Base-by-base conservation (phyloP, 768 basidiomycete species). In the Chalciporus chontae region DNA sequence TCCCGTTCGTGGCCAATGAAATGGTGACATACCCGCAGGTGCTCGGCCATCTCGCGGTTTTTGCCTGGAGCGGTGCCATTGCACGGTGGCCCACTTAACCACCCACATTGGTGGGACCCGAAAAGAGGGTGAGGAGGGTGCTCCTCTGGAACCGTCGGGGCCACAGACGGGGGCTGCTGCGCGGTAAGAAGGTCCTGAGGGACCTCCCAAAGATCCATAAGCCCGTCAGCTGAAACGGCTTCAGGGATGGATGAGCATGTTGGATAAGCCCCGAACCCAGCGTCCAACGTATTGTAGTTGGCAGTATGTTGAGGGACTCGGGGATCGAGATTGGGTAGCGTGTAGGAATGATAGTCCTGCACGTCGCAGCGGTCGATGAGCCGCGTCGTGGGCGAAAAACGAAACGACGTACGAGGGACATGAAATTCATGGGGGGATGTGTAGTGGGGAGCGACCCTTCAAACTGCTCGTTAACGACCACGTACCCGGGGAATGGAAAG, bases 31-130 rank as follows among this genome's bases (percentile, higher is more conserved):
- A 34, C 43, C 1, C 64, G 54, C 6, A 65, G 43, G 29, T 65
- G 64, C 14, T 65, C 65, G 1, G 56, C 60, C 64, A 65, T 65
- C 21, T 65, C 64, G n/a, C 65, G 57, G 41, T 67, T 65, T 27
- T 41, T 64, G 3, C 65, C 65, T 1, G 64, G 64, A 32, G 60
- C 64, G 6, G 18, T 29, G 27, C 60, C 65, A 21, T 56, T 34
- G 47, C 64, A 65, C 9, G 0, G 48, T 15, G 63, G 55, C 29
- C 60, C 62, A 9, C 57, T 29, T 40, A 55, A n/a, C 65, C 65
- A 67, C 5, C 48, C 53, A 37, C 62, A 64, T 24, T 26, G 29
- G 42, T 60, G 47, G 19, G 43, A 57, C 2, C 23, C 5, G 49
- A 60, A 61, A 3, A 36, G 24, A 2, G 40, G 44, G 11, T 39